Evolutionary conservation across 2,329 filamentous ascomycete species (phyloP).

Genomic region (Penicillium sclerotiorum): DNA sequence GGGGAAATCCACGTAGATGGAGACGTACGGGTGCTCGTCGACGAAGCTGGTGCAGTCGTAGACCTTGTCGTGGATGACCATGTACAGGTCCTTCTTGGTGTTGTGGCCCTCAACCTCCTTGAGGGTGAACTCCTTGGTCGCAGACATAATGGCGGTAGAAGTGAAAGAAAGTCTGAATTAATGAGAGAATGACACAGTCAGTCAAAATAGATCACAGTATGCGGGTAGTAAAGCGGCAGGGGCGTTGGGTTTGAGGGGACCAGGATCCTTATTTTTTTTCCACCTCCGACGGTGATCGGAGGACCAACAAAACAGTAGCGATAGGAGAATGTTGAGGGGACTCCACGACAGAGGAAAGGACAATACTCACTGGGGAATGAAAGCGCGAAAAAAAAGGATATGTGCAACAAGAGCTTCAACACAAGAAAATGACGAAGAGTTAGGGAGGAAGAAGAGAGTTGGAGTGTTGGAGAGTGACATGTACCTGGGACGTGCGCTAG

Average conservation of each 20-base stretch:
- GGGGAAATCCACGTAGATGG: not conserved
- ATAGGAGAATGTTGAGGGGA: not conserved
- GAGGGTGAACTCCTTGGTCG: constrained; percentile 69
- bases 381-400: not conserved
- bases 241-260: too few relatives aligned
- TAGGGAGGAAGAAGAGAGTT: constrained; percentile 9
- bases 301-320: not conserved
- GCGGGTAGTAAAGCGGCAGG: too few relatives aligned
- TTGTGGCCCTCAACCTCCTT: constrained; percentile 82
- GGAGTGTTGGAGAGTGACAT: constrained; percentile 1
- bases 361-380: not conserved
- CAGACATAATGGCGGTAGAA: constrained; percentile 49
- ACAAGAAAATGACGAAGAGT: constrained; percentile 8
- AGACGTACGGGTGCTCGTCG: constrained; percentile 90
- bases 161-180: constrained; percentile 6
- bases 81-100: constrained; percentile 87
- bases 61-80: constrained; percentile 95
- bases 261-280: not conserved
- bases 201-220: constrained; percentile 7
- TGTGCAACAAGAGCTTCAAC: constrained; percentile 2
- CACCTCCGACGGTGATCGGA: too few relatives aligned
- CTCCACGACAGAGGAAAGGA: not conserved
- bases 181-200: constrained; percentile 11
- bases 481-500: constrained; percentile 13
- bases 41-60: constrained; percentile 88